Evolutionary conservation across 1,284 basidiomycete species (phyloP), one percentile per base, ranked within the genome.

Genomic region (Cryptococcus maquisensis): DNA sequence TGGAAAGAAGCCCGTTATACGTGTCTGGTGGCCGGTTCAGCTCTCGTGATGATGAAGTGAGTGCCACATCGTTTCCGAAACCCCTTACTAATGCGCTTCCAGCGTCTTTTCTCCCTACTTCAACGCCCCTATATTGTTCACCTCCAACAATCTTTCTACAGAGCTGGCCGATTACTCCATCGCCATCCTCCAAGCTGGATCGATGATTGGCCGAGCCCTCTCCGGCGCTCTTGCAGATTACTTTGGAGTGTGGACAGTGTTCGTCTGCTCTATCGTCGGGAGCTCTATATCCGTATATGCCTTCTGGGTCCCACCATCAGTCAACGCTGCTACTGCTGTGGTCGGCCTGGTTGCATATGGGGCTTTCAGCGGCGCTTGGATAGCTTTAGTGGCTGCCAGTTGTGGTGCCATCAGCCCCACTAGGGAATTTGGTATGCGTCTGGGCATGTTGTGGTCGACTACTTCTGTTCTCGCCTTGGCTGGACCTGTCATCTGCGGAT

Each of bases 391-490:
- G 4, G 65, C 69, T 8, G 69, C 72, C 12, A 64, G 65, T 16
- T 66, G 64, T 12, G 72, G 67, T 0, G 54, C 67, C 4, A 68
- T 74, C 49, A 67, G 62, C n/a, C 73, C 74, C 0, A 64, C 68
- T 2, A 62, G 65, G 46, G 74, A 76, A 54, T 67, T 69, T 20
- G 74, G 74, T 0, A 68, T 71, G 62, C 51, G 74, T 15, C 57
- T 76, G 35, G 73, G 74, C 18, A 69, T 76, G 68, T 51, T 73
- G 47, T 69, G 69, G 63, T 59, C 60, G 2, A 35, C 65, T 16
- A 60, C 66, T 8, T 59, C 65, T 1, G 43, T 74, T 4, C 64
- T 68, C 2, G 54, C 64, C 8, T 59, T 74, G 21, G 58, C 66
- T 12, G 72, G 74, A 1, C 74, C 74, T 6, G 67, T 68, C n/a